Conservation (phyloP, 2,329 filamentous ascomycete genomes). For the Teratosphaeria nubilosa region DNA sequence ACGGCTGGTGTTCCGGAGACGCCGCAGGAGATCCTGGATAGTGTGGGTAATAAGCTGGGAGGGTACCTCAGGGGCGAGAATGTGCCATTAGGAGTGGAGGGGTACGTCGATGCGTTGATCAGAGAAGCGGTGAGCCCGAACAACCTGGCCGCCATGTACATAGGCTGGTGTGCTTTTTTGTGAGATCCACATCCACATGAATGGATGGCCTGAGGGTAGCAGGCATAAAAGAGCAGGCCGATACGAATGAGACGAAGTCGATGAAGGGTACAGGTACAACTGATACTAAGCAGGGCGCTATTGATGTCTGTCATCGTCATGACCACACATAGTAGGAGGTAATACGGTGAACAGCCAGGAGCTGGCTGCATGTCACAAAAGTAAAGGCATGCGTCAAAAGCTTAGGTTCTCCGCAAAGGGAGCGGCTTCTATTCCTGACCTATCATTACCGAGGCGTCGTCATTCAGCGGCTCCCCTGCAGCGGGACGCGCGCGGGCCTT, state of each 20-base stretch:
- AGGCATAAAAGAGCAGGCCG: not conserved
- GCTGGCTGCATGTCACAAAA: no score
- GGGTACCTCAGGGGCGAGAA: constrained; percentile 78
- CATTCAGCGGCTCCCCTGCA: not conserved
- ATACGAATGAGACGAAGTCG: not conserved
- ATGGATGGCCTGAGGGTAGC: not conserved
- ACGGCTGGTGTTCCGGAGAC: constrained; percentile 52
- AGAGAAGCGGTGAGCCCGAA: constrained; percentile 69
- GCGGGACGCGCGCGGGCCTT: not conserved
- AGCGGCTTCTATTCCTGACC: not conserved
- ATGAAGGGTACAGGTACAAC: no score
- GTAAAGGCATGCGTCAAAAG: not conserved
- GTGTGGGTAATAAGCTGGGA: constrained; percentile 74
- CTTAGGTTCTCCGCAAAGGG: not conserved
- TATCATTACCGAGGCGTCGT: not conserved
- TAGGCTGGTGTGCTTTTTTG: constrained; percentile 76
- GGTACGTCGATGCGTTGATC: constrained; percentile 93
- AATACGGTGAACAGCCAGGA: no score
- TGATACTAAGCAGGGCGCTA: no score
- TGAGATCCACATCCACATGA: constrained; percentile 24
- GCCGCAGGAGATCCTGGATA: constrained; percentile 74
- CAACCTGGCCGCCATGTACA: constrained; percentile 89
- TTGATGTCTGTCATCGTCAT: no score
- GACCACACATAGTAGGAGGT: no score
- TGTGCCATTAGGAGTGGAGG: constrained; percentile 87